Conservation (phyloP, 2,329 filamentous ascomycete genomes). For the Claviceps spartinae region DNA sequence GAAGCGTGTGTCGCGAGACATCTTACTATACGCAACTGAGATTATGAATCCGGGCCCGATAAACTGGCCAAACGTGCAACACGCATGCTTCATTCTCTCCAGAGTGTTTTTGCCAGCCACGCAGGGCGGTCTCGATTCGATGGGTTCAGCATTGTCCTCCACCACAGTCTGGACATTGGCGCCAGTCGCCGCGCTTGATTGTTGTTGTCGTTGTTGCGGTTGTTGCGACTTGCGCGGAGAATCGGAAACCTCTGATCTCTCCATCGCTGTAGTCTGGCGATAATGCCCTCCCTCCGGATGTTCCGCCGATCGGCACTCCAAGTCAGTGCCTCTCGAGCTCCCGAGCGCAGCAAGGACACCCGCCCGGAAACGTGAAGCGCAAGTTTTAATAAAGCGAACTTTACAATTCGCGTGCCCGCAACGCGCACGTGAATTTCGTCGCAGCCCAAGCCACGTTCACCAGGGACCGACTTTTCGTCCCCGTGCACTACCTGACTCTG, state of each 20-base stretch:
- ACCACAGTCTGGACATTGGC: neutral
- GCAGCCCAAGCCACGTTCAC: no score
- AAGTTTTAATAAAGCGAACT: no score
- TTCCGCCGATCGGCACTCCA: no score
- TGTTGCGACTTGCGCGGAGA: neutral
- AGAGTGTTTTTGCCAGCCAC: constrained; percentile 3
- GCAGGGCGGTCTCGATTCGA: neutral
- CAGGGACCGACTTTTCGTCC: no score
- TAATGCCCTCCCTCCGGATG: no score
- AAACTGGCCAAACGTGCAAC: constrained; percentile 26
- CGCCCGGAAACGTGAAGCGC: no score
- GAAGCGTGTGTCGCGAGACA: neutral
- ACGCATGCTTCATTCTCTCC: constrained; percentile 9
- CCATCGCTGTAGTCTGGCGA: neutral
- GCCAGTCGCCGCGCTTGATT: neutral
- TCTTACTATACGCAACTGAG: constrained; percentile 42
- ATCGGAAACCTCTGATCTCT: neutral
- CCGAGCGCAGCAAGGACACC: no score
- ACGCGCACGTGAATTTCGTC: no score
- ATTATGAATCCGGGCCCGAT: constrained; percentile 56
- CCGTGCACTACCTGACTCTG: no score
- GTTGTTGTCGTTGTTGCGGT: neutral
- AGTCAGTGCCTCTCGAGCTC: no score
- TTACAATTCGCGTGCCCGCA: no score
- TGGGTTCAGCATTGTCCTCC: neutral